phyloP scores from a whole-genome alignment of 805 yeast species.

The Saccharomycopsis javanensis region DNA sequence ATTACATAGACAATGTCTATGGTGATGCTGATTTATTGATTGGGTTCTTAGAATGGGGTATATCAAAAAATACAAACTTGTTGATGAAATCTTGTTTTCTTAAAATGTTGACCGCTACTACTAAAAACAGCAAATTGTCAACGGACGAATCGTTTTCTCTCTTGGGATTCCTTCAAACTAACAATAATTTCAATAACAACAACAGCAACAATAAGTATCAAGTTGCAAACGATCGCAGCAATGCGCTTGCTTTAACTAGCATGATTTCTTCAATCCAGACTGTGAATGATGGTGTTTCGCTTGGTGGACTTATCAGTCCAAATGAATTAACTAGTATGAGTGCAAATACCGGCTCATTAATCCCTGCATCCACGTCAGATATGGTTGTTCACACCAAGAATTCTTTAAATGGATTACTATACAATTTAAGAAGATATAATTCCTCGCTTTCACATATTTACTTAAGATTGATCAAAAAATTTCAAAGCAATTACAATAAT shows the following conservation, averaged over 20 bases:
- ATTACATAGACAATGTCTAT: neutral
- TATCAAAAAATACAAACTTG: constrained; percentile 61
- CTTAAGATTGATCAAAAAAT: constrained; percentile 9
- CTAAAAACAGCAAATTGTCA: neutral
- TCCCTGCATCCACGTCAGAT: neutral
- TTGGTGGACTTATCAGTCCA: neutral
- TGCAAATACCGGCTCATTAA: neutral
- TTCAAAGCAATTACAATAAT: constrained; percentile 14
- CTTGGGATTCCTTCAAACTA: neutral
- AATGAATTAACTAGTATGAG: neutral
- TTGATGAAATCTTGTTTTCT: constrained; percentile 76
- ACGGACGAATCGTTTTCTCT: constrained; percentile 30
- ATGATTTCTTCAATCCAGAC: neutral
- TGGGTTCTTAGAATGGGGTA: constrained; percentile 86
- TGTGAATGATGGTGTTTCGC: neutral
- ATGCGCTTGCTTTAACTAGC: neutral
- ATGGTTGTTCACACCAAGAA: neutral
- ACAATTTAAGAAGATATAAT: constrained; percentile 6
- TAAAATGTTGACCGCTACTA: constrained; percentile 57
- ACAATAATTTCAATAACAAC: neutral
- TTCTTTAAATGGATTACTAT: constrained; percentile 11
- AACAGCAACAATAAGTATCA: neutral
- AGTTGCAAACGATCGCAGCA: neutral
- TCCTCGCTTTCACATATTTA: constrained; percentile 4
- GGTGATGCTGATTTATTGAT: neutral